phyloP scores from a whole-genome alignment of 2,329 filamentous ascomycete genomes.

The Fusarium newnesense region DNA sequence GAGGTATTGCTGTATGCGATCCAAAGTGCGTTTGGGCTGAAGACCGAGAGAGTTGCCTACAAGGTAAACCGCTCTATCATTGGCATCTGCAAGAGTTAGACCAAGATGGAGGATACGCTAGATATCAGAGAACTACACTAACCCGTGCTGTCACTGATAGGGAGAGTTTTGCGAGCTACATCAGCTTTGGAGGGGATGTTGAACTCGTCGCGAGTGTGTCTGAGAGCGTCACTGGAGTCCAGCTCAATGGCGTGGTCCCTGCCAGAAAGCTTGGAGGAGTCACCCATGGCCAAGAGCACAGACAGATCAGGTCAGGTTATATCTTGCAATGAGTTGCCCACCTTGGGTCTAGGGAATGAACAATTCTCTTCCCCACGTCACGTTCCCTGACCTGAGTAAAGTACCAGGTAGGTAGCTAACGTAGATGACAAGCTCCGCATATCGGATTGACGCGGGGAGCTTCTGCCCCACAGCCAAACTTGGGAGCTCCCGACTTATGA shows the following conservation, averaged over 20 bases:
- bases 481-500: constrained; percentile 26
- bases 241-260: constrained; percentile 47
- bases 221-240: constrained; percentile 66
- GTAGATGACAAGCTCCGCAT: constrained; percentile 24
- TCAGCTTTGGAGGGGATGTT: constrained; percentile 68
- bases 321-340: constrained; percentile 6
- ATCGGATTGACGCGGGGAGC: constrained; percentile 32
- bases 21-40: constrained; percentile 71
- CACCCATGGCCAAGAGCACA: constrained; percentile 28
- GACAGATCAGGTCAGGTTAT: neutral
- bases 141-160: constrained; percentile 11
- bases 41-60: constrained; percentile 87
- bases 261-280: constrained; percentile 15
- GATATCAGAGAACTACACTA: neutral
- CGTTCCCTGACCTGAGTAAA: neutral
- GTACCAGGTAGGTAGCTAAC: neutral
- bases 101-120: neutral
- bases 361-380: constrained; percentile 12
- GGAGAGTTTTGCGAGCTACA: constrained; percentile 44
- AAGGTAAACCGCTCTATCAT: constrained; percentile 69
- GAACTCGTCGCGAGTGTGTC: constrained; percentile 71
- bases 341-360: neutral
- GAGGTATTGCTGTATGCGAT: constrained; percentile 74
- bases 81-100: constrained; percentile 7
- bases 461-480: constrained; percentile 29